Conservation (phyloP, 2,329 filamentous ascomycete species). For the Juglanconis oblonga region DNA sequence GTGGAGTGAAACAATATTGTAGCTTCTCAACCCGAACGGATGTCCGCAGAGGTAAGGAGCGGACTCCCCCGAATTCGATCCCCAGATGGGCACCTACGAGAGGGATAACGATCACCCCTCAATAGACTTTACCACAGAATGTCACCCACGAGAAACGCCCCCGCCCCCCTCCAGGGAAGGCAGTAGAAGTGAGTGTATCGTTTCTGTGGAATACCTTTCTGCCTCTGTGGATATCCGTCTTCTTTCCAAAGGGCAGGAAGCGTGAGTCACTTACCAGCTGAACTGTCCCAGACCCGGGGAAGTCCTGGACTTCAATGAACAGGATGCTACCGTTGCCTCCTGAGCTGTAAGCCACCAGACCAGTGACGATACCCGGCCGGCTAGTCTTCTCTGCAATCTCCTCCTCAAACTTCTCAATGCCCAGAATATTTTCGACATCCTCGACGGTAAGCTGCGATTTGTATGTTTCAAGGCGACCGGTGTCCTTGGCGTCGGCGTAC, state of each 20-base stretch:
- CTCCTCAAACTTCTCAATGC: conserved; percentile 90
- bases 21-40: too few relatives aligned
- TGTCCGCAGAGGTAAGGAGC: too few relatives aligned
- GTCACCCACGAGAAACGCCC: too few relatives aligned
- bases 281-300: conserved; percentile 88
- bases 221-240: too few relatives aligned
- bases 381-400: conserved; percentile 86
- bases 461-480: conserved; percentile 65
- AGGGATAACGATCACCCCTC: too few relatives aligned
- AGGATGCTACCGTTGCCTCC: conserved; percentile 94
- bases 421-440: conserved; percentile 86
- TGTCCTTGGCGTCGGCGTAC: conserved; percentile 85
- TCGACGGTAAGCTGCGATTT: conserved; percentile 68
- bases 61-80: too few relatives aligned
- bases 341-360: conserved; percentile 89
- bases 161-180: too few relatives aligned
- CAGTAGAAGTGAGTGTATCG: too few relatives aligned
- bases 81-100: too few relatives aligned
- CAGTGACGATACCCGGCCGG: conserved; percentile 90
- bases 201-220: too few relatives aligned
- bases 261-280: conserved; percentile 54
- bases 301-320: conserved; percentile 97
- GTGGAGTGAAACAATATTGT: too few relatives aligned
- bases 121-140: too few relatives aligned
- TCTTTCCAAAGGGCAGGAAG: neutral